Evolutionary conservation across 176 grass and related monocot species (phyloP).

Genomic region (Eragrostis nindensis): DNA sequence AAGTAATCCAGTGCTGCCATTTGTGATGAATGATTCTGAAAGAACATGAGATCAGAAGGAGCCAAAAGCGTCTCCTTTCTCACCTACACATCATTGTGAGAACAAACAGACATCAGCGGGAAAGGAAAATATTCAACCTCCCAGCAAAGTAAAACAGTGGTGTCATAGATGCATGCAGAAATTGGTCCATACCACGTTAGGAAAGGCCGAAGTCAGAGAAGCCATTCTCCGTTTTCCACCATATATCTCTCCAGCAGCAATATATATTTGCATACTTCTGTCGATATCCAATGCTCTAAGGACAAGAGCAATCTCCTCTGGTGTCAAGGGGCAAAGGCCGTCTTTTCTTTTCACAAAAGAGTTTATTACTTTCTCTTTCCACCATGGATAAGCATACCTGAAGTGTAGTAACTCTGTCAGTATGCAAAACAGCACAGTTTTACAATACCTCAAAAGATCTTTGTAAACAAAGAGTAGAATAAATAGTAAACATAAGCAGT

Average conservation of each 20-base stretch:
- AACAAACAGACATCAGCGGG: not conserved
- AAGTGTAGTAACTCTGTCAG: slow-evolving; percentile 39
- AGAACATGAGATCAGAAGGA: slow-evolving; percentile 78
- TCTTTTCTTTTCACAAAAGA: slow-evolving; percentile 84
- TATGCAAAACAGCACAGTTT: not conserved
- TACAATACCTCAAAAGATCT: not conserved
- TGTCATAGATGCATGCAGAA: not conserved
- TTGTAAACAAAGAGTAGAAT: slow-evolving; percentile 5
- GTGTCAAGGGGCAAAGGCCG: slow-evolving; percentile 90
- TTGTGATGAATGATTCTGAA: slow-evolving; percentile 96
- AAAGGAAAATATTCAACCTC: not conserved
- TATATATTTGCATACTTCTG: slow-evolving; percentile 84
- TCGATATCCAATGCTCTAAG: slow-evolving; percentile 82
- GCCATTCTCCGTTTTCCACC: slow-evolving; percentile 80
- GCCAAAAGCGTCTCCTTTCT: slow-evolving; percentile 86
- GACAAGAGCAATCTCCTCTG: slow-evolving; percentile 87
- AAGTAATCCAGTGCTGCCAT: slow-evolving; percentile 99
- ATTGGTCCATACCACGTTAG: slow-evolving; percentile 72
- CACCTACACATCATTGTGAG: slow-evolving; percentile 49
- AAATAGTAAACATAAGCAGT: not conserved
- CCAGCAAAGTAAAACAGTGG: not conserved
- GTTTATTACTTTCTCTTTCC: slow-evolving; percentile 94
- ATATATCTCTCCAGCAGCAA: slow-evolving; percentile 93
- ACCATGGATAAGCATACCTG: slow-evolving; percentile 98
- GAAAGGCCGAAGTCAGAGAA: slow-evolving; percentile 70